Conservation (phyloP, 768 basidiomycete species). For the Leccinum arenicola region DNA sequence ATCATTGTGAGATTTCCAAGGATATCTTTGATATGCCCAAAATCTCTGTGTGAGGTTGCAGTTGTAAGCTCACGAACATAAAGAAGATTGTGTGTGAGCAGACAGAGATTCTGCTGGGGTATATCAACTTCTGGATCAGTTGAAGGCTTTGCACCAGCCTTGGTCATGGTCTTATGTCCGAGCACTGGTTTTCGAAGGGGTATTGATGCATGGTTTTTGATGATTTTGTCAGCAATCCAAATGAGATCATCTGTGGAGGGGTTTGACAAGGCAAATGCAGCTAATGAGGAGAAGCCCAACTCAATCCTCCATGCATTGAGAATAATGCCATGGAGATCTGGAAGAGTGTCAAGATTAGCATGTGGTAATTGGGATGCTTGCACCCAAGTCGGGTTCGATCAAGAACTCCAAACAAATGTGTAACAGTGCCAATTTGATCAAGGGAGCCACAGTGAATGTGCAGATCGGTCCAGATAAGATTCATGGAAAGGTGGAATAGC, state of each 20-base stretch:
- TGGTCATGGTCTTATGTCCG: not conserved
- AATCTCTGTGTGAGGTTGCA: slow-evolving; percentile 32
- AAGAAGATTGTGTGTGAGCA: slow-evolving; percentile 31
- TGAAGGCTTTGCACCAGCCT: not conserved
- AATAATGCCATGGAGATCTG: no score
- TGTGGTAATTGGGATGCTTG: no score
- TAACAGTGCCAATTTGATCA: no score
- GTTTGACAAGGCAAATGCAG: slow-evolving; percentile 21
- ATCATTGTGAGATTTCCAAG: slow-evolving; percentile 16
- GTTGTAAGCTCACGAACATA: slow-evolving; percentile 27
- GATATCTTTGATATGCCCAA: slow-evolving; percentile 30
- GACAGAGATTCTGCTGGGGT: slow-evolving; percentile 22
- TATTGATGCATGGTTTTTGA: slow-evolving; percentile 16
- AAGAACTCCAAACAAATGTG: no score
- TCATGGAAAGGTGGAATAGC: no score
- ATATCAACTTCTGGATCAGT: slow-evolving; percentile 15
- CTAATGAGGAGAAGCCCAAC: slow-evolving; percentile 18
- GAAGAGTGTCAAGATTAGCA: no score
- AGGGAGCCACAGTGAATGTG: no score
- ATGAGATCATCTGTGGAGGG: slow-evolving; percentile 20
- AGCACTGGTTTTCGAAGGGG: not conserved
- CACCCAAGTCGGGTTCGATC: no score
- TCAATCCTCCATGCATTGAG: not conserved
- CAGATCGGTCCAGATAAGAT: no score
- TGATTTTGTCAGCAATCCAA: slow-evolving; percentile 18